These are phyloP conservation scores for Sordariomycetes sp. DNA, from an alignment of 2,329 filamentous ascomycete genomes.

Conservation along the genomic window DNA sequence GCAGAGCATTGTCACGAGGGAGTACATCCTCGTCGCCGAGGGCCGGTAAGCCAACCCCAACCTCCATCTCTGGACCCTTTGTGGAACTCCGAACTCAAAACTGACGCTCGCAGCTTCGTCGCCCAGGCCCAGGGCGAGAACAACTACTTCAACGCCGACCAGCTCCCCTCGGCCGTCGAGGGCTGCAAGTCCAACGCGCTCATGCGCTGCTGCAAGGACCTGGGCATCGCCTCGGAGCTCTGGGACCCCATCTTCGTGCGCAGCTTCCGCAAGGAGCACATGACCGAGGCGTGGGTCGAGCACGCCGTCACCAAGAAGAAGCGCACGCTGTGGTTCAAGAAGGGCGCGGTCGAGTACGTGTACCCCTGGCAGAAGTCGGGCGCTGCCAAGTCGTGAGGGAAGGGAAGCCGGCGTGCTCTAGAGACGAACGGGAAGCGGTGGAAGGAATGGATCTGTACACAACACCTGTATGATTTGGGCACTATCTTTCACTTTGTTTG, in stretches of 20 bases:
- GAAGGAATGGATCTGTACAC: neutral
- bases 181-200: constrained; percentile 96
- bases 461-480: neutral
- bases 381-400: neutral
- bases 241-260: constrained; percentile 94
- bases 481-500: too few species aligned
- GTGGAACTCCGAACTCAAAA: too few species aligned
- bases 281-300: constrained; percentile 82
- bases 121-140: constrained; percentile 91
- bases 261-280: constrained; percentile 65
- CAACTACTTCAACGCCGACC: constrained; percentile 82
- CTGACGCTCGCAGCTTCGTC: too few species aligned
- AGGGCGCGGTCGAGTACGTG: constrained; percentile 61
- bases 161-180: constrained; percentile 88
- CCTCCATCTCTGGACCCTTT: too few species aligned
- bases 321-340: constrained; percentile 78
- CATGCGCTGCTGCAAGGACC: constrained; percentile 96
- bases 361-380: constrained; percentile 44
- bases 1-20: constrained; percentile 71
- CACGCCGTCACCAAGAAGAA: constrained; percentile 80
- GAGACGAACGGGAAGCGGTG: neutral
- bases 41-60: constrained; percentile 56
- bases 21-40: constrained; percentile 85
- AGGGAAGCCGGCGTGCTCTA: too few species aligned
- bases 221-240: constrained; percentile 87